Evolutionary conservation across 768 basidiomycete genomes (phyloP).

Genomic region (Kwoniella bestiolae): DNA sequence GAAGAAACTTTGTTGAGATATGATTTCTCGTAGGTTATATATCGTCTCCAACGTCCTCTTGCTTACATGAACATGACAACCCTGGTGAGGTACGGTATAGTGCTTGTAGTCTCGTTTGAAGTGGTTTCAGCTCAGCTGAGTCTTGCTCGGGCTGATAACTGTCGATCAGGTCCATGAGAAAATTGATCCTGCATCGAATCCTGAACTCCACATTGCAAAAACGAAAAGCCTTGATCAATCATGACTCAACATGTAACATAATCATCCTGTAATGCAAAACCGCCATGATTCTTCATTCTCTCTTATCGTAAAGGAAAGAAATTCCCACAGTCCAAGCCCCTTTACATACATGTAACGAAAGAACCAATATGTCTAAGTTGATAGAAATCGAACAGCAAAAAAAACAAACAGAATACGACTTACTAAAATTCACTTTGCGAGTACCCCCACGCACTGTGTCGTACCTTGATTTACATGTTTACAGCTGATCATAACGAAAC

Average conservation of each 20-base stretch:
- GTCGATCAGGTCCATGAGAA: conserved; percentile 11
- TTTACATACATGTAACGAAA: background rate
- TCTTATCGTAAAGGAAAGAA: background rate
- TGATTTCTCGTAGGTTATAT: background rate
- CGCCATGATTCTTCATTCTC: background rate
- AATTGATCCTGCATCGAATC: background rate
- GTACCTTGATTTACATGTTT: background rate
- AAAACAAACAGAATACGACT: no score
- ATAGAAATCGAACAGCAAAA: background rate
- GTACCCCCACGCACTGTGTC: background rate
- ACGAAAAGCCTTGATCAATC: background rate
- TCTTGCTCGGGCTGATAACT: no score
- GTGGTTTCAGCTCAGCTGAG: background rate
- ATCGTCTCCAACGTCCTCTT: no score
- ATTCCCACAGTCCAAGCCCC: background rate
- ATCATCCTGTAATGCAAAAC: background rate
- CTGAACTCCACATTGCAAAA: background rate
- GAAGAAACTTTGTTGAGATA: background rate
- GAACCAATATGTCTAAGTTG: background rate
- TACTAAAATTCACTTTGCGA: no score
- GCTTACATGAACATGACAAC: no score
- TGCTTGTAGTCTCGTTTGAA: background rate
- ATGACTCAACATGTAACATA: conserved; percentile 12
- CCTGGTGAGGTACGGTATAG: no score
- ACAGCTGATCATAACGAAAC: no score